Base-by-base conservation (phyloP, 129 eudicot genomes). In the Tagetes erecta region DNA sequence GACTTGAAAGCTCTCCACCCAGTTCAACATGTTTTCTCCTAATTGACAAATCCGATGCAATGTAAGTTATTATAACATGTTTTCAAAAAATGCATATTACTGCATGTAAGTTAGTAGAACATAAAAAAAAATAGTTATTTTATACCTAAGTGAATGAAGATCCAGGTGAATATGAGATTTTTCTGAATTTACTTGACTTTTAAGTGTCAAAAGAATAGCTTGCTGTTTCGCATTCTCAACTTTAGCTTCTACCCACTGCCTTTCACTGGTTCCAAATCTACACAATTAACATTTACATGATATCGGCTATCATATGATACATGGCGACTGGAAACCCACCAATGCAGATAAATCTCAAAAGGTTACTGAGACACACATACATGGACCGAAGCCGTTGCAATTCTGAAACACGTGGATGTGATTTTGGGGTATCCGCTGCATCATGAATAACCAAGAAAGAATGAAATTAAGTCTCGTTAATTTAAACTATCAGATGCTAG, bases 211-310 rank as follows among this genome's bases (percentile, higher is more conserved):
- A 12, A 95, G 91, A 76, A 88, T 83, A 60, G 99, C 97, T 87
- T 95, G 99, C 80, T 95, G 97, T 78, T 95, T 95, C 47, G 99
- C 92, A 84, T 95, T 91, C 84, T 95, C 97, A 73, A 95, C 99
- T 85, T 95, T 96, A 56, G 99, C 99, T 84, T 91, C 99, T 14
- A 95, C 94, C 99, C 99, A 95, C 71, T 95, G 99, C 77, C 90
- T 88, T 86, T 95, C 99, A 79, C 97, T 95, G 5, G 97, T 88
- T 14, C 97, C 99, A 84, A 91, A 95, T 80, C 99, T 95, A 86
- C 49, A 72, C 44, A 41, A 20, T 20, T 56, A 56, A 56, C 14
- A 58, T 30, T 30, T 56, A 56, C 63, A 52, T 52, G 10, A 56
- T 56, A 27, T 56, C 58, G 6, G n/a, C 58, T 4, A 51, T 12